phyloP scores from a whole-genome alignment of 805 yeast species.

The Crinitomyces ghanaensis region DNA sequence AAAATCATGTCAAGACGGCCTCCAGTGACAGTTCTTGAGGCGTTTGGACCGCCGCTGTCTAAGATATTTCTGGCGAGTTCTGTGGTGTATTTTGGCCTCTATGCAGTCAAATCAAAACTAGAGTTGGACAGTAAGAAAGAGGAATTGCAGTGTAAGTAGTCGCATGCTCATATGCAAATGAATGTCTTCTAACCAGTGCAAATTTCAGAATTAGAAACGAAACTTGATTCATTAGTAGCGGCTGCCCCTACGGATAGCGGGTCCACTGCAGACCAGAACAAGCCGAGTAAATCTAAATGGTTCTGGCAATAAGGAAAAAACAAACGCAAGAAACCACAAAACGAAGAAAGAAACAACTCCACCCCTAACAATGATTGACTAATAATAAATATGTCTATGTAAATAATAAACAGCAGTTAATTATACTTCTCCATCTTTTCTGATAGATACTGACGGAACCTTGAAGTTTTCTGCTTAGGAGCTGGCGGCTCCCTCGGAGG shows the following conservation, averaged over 20 bases:
- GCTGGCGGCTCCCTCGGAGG: constrained; percentile 2
- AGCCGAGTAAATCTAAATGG: not conserved
- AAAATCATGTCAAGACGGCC: too few relatives aligned
- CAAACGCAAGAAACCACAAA: not conserved
- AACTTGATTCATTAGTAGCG: not conserved
- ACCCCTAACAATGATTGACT: not conserved
- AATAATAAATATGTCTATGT: not conserved
- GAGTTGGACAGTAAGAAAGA: constrained; percentile 8
- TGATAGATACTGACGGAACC: constrained; percentile 3
- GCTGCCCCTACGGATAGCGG: too few relatives aligned
- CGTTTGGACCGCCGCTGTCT: constrained; percentile 7
- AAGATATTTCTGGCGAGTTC: constrained; percentile 8
- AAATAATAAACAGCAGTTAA: not conserved
- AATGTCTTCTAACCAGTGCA: not conserved
- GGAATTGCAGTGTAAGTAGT: not conserved
- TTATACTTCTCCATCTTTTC: too few relatives aligned
- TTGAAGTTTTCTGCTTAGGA: not conserved
- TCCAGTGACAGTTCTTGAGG: not conserved
- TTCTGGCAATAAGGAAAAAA: not conserved
- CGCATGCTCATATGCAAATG: not conserved
- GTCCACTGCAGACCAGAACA: too few relatives aligned
- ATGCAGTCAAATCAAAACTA: constrained; percentile 10
- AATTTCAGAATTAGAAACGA: not conserved
- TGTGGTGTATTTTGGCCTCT: constrained; percentile 12
- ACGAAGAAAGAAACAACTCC: not conserved